Base-by-base conservation (phyloP, 768 basidiomycete genomes). In the Lenzites betulinus region DNA sequence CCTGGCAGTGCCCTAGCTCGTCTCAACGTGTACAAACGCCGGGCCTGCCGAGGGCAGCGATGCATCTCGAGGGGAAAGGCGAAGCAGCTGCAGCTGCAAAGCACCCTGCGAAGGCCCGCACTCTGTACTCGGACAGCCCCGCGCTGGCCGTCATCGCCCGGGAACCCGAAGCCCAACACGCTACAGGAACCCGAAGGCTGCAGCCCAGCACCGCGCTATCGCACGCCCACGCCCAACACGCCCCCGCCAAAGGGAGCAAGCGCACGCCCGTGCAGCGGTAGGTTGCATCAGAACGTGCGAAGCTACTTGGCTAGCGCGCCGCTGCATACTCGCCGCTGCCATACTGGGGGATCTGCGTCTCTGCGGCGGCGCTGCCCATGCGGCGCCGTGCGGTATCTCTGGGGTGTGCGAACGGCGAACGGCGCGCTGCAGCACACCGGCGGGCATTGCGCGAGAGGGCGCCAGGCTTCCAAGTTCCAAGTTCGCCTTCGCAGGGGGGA, bases 261-360 rank as follows among this genome's bases (percentile, higher is more conserved):
- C 0, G n/a, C 48, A 38, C 28, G 23, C 56, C 56, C 28, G 28
- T 28, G 13, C 7, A 30, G 25, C 16, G 56, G 56, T 50, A 58
- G 56, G 56, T 58, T 58, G 56, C 56, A 58, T 58, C 56, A 58
- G 56, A 58, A 58, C 39, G 18, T 12, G 18, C 28, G 39, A 50
- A 50, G 48, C 36, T n/a, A n/a, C n/a, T n/a, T n/a, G n/a, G n/a
- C n/a, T 39, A 51, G 51, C 7, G 3, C 20, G 23, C 23, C 51
- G 23, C 35, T n/a, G 49, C 9, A n/a, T 35, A 50, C 55, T 39
- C 22, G 20, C 8, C 47, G n/a, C 38, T 30, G 48, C 20, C 26
- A 25, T n/a, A 22, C 13, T 28, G 38, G 38, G 36, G 20, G 51
- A 51, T 51, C 51, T 22, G 51, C 51, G 51, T 20, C 15, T 20